Base-by-base conservation (phyloP, 768 basidiomycete species). In the Tricholoma sp. region DNA sequence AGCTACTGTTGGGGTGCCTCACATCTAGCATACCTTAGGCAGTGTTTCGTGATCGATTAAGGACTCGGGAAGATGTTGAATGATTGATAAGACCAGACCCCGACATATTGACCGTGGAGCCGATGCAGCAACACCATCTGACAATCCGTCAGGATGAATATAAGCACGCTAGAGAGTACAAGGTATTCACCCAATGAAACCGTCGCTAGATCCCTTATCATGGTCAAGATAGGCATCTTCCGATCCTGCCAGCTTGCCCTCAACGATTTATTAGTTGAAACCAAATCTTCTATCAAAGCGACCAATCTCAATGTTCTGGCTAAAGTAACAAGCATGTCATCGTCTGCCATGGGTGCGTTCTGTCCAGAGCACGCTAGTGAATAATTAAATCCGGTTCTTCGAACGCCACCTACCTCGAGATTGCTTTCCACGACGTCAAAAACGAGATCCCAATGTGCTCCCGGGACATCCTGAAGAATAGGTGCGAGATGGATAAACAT, bases 391-490 rank as follows among this genome's bases (percentile, higher is more conserved):
- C 28, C 20, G 3, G 32, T n/a, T 24, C 10, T 15, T 17, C 28
- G 12, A 20, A 41, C 29, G 6, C 13, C 24, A 13, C 79, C 44
- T 55, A 93, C 93, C 81, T 98, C 95, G 2, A 98, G 75, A 63
- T 90, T 91, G 57, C 78, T 89, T 69, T 96, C 94, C 11, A 96
- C 66, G 13, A 98, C 70, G 66, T 98, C 94, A 67, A 91, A 95
- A 4, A 94, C 83, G 33, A 94, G 81, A 50, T 92, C 89, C 97
- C 97, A 99, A 69, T 98, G 97, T 0, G 80, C 74, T 0, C 96
- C 97, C 12, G 84, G 76, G 1, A 96, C 78, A 65, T 84, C 89
- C 70, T 98, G 94, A 57, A 98, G 71, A 53, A 98, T 88, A 2
- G 95, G 94, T 1, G 85, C 91, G 1, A 98, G 75, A 55, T 88